These are phyloP conservation scores for Tolypocladium ophioglossoides DNA, from an alignment of 2,329 filamentous ascomycete genomes.

Conservation along the genomic window DNA sequence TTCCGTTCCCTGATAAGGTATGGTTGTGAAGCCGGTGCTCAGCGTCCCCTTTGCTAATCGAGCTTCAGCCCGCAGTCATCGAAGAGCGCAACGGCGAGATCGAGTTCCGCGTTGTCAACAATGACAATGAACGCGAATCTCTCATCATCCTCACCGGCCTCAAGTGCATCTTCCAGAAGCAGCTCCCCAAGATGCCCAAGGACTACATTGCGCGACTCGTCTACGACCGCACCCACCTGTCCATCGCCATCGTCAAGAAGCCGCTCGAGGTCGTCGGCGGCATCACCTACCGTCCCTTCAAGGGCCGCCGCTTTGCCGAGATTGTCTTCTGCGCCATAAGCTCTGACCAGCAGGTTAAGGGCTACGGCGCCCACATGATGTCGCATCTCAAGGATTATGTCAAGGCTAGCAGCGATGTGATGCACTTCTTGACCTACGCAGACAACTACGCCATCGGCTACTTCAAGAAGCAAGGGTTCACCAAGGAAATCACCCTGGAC, in stretches of 20 bases:
- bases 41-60: background rate
- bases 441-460: constrained; percentile 99
- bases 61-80: constrained; percentile 63
- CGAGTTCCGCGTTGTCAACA: constrained; percentile 96
- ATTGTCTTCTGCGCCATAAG: constrained; percentile 98
- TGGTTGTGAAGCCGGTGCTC: constrained; percentile 3
- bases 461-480: constrained; percentile 98
- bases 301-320: constrained; percentile 84
- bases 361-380: constrained; percentile 96
- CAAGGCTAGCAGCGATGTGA: constrained; percentile 89
- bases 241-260: constrained; percentile 95
- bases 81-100: constrained; percentile 93
- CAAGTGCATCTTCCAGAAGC: constrained; percentile 97
- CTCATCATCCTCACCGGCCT: constrained; percentile 90
- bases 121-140: constrained; percentile 78
- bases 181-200: constrained; percentile 98
- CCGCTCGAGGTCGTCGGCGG: constrained; percentile 92
- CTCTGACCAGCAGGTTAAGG: constrained; percentile 96
- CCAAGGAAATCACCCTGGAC: constrained; percentile 92
- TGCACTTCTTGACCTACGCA: constrained; percentile 98
- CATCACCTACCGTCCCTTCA: constrained; percentile 93
- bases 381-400: constrained; percentile 97
- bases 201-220: constrained; percentile 97
- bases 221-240: constrained; percentile 92
- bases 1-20: constrained; percentile 86